Evolutionary conservation across 352 stramenopile species (phyloP).

Genomic region (Phytophthora capsici): DNA sequence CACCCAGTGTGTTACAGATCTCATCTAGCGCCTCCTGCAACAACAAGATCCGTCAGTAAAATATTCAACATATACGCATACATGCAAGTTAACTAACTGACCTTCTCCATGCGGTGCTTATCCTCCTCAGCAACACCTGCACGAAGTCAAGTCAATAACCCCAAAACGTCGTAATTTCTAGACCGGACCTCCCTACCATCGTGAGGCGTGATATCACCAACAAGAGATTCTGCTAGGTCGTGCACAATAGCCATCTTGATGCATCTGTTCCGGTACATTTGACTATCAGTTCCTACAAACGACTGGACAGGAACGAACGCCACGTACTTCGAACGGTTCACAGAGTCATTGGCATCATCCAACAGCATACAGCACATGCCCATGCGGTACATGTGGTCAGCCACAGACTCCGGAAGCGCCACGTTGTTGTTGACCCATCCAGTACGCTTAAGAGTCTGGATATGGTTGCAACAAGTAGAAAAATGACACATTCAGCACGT

Average conservation of each 20-base stretch:
- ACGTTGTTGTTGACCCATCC: constrained; percentile 94
- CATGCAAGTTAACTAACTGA: constrained; percentile 10
- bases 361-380: constrained; percentile 91
- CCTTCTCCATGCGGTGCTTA: constrained; percentile 92
- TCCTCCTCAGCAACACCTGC: constrained; percentile 87
- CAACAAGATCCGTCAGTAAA: not conserved
- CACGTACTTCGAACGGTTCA: constrained; percentile 73
- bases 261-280: constrained; percentile 48
- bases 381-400: constrained; percentile 95
- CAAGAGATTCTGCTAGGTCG: constrained; percentile 92
- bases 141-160: constrained; percentile 2
- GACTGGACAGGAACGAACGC: constrained; percentile 11
- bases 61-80: too few relatives aligned
- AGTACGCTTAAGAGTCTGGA: constrained; percentile 88
- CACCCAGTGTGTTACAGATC: constrained; percentile 66
- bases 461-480: not conserved
- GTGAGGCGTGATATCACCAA: constrained; percentile 94
- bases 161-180: not conserved
- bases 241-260: constrained; percentile 95
- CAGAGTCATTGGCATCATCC: constrained; percentile 67
- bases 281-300: not conserved
- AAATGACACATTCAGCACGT: constrained; percentile 12
- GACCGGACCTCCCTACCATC: constrained; percentile 49
- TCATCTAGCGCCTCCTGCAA: constrained; percentile 68
- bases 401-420: constrained; percentile 88